Evolutionary conservation across 352 stramenopile species (phyloP).

Genomic region (Salisapilia sapeloensis): DNA sequence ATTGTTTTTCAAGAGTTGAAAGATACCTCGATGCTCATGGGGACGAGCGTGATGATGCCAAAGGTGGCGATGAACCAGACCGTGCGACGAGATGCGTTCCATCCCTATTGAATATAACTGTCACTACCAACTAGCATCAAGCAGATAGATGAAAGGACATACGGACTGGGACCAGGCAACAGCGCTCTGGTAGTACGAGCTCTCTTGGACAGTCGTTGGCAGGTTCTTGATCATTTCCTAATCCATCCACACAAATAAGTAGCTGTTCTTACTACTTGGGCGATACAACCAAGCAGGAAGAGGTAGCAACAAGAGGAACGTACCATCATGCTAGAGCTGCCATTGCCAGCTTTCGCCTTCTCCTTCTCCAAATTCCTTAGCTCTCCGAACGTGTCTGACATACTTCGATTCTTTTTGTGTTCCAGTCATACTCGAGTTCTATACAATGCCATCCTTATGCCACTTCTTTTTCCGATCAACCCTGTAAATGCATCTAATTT

Average conservation of each 20-base stretch:
- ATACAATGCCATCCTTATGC: too few species aligned
- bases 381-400: too few species aligned
- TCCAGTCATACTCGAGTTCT: too few species aligned
- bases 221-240: conserved; percentile 57
- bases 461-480: too few species aligned
- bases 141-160: conserved; percentile 1
- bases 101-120: conserved; percentile 16
- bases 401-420: too few species aligned
- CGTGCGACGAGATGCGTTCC: conserved; percentile 39
- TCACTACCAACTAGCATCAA: neutral
- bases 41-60: conserved; percentile 70
- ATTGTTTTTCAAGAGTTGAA: neutral
- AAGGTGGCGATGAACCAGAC: conserved; percentile 73
- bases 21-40: conserved; percentile 69
- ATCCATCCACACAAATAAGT: conserved; percentile 2
- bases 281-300: neutral
- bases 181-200: conserved; percentile 33
- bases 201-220: conserved; percentile 46
- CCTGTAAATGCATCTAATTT: too few species aligned
- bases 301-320: neutral
- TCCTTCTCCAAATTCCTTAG: conserved; percentile 74
- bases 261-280: neutral
- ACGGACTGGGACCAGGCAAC: conserved; percentile 41
- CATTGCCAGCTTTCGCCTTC: conserved; percentile 48
- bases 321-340: conserved; percentile 25